These are phyloP conservation scores for Penicillium sp. DNA, from an alignment of 2,329 filamentous ascomycete genomes.

Conservation along the genomic window DNA sequence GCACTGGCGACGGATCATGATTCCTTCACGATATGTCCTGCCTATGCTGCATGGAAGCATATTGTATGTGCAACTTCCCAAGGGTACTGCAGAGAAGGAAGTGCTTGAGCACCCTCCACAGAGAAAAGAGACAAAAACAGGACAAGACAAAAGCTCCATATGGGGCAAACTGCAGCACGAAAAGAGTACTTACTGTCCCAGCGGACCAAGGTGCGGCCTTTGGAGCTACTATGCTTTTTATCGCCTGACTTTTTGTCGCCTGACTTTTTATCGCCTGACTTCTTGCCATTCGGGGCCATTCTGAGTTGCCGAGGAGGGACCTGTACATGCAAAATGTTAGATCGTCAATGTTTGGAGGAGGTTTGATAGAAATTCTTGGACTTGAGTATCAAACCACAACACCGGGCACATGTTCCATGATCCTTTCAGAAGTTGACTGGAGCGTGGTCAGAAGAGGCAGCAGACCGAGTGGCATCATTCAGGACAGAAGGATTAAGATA, in stretches of 20 bases:
- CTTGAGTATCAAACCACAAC: no score
- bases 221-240: not conserved
- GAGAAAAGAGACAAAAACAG: not conserved
- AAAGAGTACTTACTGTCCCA: constrained; percentile 42
- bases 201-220: constrained; percentile 41
- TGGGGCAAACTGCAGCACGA: not conserved
- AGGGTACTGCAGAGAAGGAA: not conserved
- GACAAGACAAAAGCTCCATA: not conserved
- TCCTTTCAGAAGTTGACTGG: no score
- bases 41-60: not conserved
- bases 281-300: not conserved
- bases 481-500: no score
- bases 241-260: not conserved
- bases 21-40: not conserved
- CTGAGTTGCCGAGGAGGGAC: not conserved
- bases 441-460: no score
- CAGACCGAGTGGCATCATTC: no score
- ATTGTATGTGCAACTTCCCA: not conserved
- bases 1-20: not conserved
- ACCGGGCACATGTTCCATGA: no score
- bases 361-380: no score
- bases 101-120: not conserved
- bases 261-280: no score
- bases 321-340: not conserved
- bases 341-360: no score